Base-by-base conservation (phyloP, 2,329 filamentous ascomycete species). In the Neocucurbitaria cava region DNA sequence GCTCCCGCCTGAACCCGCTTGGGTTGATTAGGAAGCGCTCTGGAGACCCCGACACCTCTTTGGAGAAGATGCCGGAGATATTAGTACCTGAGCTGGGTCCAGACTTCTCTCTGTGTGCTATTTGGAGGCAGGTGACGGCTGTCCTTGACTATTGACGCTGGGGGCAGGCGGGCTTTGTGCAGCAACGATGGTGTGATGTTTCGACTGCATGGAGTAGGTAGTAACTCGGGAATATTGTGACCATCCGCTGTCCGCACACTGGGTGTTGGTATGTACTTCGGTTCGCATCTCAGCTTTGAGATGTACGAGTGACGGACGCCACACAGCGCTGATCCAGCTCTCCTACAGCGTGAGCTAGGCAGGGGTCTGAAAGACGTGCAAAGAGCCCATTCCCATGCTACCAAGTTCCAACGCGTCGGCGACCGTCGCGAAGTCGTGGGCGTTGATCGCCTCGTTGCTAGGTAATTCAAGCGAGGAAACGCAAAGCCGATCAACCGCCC, bases 1-100 rank as follows among this genome's bases (percentile, higher is more conserved):
- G 52, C 11, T 41, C 35, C 39, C 40, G 6, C 20, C 33, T 26
- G 21, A 28, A 3, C 46, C 35, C 26, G 49, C 33, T 17, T 15
- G 21, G 40, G n/a, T 24, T 40, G 42, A 52, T 52, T 52, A 35
- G 42, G 9, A 26, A 40, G 18, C 41, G 10, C 1, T 45, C 42
- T 41, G 30, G 18, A 46, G 24, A 36, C 33, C 35, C 24, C 10
- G 41, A 21, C 35, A 36, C 23, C 31, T 18, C 23, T 18, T 20
- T 28, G 10, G n/a, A 30, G 24, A 43, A 35, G 31, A 3, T 17
- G 15, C 9, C 31, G 11, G 10, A 24, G 11, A 11, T 23, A 6
- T 15, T 26, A 26, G 24, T 26, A 26, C 5, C 9, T 10, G 38
- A 15, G 38, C 20, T 40, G 7, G 38, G 38, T 40, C 18, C 11